A percentile compares a stretch with the other conserved stretches of the same genome.
These are phyloP conservation scores for Blastocystis sp. DNA, from an alignment of 352 stramenopile species.

Conservation along the genomic window DNA sequence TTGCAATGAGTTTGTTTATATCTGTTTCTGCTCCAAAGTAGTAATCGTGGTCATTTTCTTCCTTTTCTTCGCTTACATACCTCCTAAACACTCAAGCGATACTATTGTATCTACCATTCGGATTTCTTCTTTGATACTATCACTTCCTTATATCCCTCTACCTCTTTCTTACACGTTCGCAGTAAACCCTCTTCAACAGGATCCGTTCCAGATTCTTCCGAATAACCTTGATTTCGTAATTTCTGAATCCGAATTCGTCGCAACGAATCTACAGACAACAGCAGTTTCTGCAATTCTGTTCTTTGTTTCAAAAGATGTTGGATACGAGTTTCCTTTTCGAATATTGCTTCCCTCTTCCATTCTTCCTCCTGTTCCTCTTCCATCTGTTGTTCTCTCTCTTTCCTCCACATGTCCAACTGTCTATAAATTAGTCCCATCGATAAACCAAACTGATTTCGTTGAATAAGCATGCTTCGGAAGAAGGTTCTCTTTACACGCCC, in stretches of 20 bases:
- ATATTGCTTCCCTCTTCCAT: background rate
- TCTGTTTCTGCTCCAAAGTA: conserved; percentile 25
- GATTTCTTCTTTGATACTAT: conserved; percentile 9
- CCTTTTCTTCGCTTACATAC: conserved; percentile 16
- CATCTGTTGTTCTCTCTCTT: conserved; percentile 21
- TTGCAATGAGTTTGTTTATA: conserved; percentile 50
- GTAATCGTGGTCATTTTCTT: conserved; percentile 26
- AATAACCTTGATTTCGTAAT: conserved; percentile 11
- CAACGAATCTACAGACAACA: conserved; percentile 10
- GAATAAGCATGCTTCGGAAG: conserved; percentile 20
- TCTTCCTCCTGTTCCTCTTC: conserved; percentile 40
- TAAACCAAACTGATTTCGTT: conserved; percentile 16
- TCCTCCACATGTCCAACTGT: conserved; percentile 43
- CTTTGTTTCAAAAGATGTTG: background rate
- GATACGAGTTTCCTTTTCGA: background rate
- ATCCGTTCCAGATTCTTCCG: background rate
- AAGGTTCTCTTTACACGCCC: conserved; percentile 17
- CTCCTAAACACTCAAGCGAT: background rate
- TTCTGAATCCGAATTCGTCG: background rate
- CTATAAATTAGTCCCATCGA: background rate
- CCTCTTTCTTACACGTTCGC: background rate
- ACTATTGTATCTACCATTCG: background rate
- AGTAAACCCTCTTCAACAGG: background rate
- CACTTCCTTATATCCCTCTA: background rate
- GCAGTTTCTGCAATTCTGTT: conserved; percentile 10